A percentile compares a stretch with the other conserved stretches of the same genome.
These are phyloP conservation scores for Geosmithia putterillii DNA, from an alignment of 2,329 filamentous ascomycete species.

Conservation along the genomic window DNA sequence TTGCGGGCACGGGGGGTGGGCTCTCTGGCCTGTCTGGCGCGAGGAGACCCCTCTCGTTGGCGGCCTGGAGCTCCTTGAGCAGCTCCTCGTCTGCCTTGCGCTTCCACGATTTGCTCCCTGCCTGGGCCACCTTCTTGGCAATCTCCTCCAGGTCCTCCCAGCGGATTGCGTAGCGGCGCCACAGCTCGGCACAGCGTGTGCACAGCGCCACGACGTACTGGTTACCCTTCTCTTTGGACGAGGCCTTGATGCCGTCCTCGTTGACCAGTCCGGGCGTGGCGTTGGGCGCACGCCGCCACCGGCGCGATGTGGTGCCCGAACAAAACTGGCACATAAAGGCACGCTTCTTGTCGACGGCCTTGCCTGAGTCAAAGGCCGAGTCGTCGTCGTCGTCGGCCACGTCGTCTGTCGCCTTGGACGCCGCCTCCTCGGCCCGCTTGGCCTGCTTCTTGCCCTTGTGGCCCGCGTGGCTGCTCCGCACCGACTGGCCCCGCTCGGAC, in stretches of 20 bases:
- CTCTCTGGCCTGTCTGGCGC: conserved; percentile 28
- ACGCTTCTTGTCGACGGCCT: conserved; percentile 67
- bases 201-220: conserved; percentile 75
- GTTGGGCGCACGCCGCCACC: conserved; percentile 84
- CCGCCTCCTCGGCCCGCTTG: conserved; percentile 57
- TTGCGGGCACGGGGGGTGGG: conserved; percentile 17
- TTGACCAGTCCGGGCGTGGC: conserved; percentile 59
- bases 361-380: conserved; percentile 86
- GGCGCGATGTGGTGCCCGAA: conserved; percentile 61
- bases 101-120: conserved; percentile 74
- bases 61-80: conserved; percentile 56
- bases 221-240: conserved; percentile 64
- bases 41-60: conserved; percentile 43
- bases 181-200: conserved; percentile 79
- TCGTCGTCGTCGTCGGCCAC: conserved; percentile 88
- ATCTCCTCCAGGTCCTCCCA: conserved; percentile 93
- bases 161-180: conserved; percentile 90
- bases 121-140: conserved; percentile 70
- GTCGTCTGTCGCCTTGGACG: conserved; percentile 75
- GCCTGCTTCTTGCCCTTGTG: conserved; percentile 85
- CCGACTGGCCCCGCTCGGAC: conserved; percentile 66
- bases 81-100: conserved; percentile 86
- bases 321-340: conserved; percentile 94
- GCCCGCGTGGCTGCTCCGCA: conserved; percentile 83
- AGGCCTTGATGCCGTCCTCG: conserved; percentile 41